These are phyloP conservation scores for Kodamaea fukazawae DNA, from an alignment of 805 yeast genomes.

Conservation along the genomic window DNA sequence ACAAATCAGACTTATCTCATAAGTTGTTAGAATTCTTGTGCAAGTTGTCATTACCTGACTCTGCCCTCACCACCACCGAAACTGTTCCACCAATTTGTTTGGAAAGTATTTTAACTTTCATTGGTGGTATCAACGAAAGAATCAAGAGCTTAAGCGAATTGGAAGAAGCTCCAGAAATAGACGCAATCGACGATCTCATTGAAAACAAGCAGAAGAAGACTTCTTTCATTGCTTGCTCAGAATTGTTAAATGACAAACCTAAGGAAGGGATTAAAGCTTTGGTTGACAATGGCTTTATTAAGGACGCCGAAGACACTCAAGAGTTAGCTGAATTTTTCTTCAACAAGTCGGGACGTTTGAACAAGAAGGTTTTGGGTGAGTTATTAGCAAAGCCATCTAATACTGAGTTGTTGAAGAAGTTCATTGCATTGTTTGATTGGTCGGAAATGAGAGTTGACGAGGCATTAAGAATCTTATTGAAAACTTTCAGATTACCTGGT, in stretches of 20 bases:
- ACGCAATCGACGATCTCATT: conserved; percentile 30
- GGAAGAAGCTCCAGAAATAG: conserved; percentile 1
- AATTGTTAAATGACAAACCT: conserved; percentile 74
- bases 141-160: conserved; percentile 29
- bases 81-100: conserved; percentile 91
- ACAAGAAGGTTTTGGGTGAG: conserved; percentile 87
- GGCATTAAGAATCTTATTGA: conserved; percentile 77
- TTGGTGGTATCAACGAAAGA: conserved; percentile 59
- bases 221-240: conserved; percentile 72
- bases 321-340: conserved; percentile 76
- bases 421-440: conserved; percentile 73
- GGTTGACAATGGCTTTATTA: conserved; percentile 63
- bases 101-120: conserved; percentile 76
- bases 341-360: conserved; percentile 75
- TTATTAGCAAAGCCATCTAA: conserved; percentile 75
- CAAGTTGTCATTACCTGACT: conserved; percentile 78
- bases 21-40: conserved; percentile 69
- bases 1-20: conserved; percentile 72
- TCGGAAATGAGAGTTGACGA: conserved; percentile 83
- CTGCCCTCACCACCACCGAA: conserved; percentile 74
- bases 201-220: conserved; percentile 57
- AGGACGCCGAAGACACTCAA: conserved; percentile 41
- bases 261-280: conserved; percentile 67
- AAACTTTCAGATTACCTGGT: conserved; percentile 89
- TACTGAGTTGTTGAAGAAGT: conserved; percentile 54